Evolutionary conservation across 2,329 filamentous ascomycete species (phyloP).

Genomic region (Diaporthe citrichinensis): DNA sequence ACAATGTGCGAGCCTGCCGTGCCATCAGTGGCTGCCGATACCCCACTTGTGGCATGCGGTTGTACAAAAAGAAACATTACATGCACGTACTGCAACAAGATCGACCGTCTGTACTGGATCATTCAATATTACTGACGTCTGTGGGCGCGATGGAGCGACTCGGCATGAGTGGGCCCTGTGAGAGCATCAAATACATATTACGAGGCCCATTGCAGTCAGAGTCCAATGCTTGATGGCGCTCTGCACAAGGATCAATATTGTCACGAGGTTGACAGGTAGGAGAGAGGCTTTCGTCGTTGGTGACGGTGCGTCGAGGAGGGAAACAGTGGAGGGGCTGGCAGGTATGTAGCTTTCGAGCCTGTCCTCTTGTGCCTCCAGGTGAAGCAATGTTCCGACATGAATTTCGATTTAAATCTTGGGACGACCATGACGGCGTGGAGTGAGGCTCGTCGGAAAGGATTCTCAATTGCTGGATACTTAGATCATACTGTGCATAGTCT

Average conservation of each 20-base stretch:
- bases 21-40: neutral
- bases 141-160: neutral
- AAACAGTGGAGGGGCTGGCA: neutral
- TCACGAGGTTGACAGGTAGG: too few species aligned
- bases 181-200: neutral
- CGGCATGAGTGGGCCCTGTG: neutral
- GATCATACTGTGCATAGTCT: too few species aligned
- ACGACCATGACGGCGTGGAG: neutral
- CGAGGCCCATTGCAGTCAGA: neutral
- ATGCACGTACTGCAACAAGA: neutral
- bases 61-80: neutral
- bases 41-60: neutral
- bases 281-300: neutral
- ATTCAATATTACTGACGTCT: neutral
- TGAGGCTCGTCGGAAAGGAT: neutral
- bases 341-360: neutral
- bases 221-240: neutral
- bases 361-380: neutral
- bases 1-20: neutral
- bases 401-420: neutral
- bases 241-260: neutral
- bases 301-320: neutral
- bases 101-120: neutral
- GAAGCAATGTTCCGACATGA: neutral
- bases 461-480: neutral